Evolutionary conservation across 179 eudicot genomes (phyloP), one percentile per base, ranked within the genome.

Genomic region (Beta corolliflora): DNA sequence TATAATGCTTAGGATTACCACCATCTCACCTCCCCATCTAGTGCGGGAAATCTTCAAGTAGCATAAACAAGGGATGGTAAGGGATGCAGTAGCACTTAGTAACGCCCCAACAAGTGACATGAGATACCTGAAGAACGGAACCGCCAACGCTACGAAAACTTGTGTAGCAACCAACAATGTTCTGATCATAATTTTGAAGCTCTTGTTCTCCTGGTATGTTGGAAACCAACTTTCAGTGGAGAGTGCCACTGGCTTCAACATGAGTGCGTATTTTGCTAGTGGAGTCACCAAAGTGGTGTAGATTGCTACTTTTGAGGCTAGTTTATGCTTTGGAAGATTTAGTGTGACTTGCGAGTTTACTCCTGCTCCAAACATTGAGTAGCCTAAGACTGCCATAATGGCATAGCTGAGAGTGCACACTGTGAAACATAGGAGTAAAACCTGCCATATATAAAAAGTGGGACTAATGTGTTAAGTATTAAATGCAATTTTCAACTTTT

Each of bases 271-370:
- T 58, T 84, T 80, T 9, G 83, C 77, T 21, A 84, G 23, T 3
- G 86, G 86, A 45, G 78, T 71, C 18, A 80, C 67, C 86, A 83
- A 84, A 4, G 86, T 85, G 0, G 94, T 90, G 85, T 88, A 91
- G 76, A 93, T 93, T 11, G 97, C 98, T 5, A 94, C 82, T 77
- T 81, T 90, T 25, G 93, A 91, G 88, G 91, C 87, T 3, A 91
- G 11, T 23, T 82, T 84, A 1, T 83, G 31, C 4, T 87, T 82
- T 0, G 97, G 95, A 65, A 93, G 93, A 84, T 90, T 85, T 7
- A 94, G 60, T 1, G 98, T 91, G 73, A 94, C 89, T 61, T 93
- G 93, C 0, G 98, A 93, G 25, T 85, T 59, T 25, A 90, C 81
- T 7, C 79, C 12, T 0, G 93, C 85, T 23, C 98, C 98, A 72